phyloP scores from a whole-genome alignment of 495 filamentous ascomycete genomes.

The Polyplosphaeria fusca region DNA sequence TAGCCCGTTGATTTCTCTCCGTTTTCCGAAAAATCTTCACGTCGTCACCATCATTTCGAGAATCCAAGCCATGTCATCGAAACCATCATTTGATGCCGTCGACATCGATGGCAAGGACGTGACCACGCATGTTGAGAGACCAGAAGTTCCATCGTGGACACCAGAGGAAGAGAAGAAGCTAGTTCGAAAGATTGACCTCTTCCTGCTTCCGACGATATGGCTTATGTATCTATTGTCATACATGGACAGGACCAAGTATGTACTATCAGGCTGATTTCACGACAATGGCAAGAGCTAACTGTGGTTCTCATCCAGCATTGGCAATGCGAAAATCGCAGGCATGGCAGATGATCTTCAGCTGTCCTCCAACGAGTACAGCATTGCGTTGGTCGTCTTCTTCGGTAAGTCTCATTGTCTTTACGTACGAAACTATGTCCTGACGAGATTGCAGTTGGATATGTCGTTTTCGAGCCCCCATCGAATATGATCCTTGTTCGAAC shows the following conservation, averaged over 20 bases:
- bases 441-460: constrained; percentile 60
- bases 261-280: not conserved
- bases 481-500: constrained; percentile 76
- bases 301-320: constrained; percentile 36
- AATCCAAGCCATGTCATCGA: not conserved
- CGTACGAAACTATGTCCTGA: not conserved
- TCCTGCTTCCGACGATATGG: constrained; percentile 73
- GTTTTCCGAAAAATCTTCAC: not conserved
- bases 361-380: constrained; percentile 67
- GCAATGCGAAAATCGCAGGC: constrained; percentile 81
- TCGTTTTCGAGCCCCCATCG: constrained; percentile 79
- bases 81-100: not conserved
- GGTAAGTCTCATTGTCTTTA: constrained; percentile 21
- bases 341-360: constrained; percentile 61
- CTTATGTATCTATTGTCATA: constrained; percentile 82
- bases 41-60: too few relatives aligned
- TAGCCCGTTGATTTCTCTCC: too few relatives aligned
- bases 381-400: constrained; percentile 80
- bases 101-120: constrained; percentile 11
- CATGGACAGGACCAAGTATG: constrained; percentile 59
- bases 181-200: constrained; percentile 65
- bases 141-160: constrained; percentile 2
- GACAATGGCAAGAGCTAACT: too few relatives aligned
- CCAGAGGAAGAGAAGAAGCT: constrained; percentile 42
- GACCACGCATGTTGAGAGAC: not conserved